Conservation (phyloP, 2,329 filamentous ascomycete species). For the Coniochaeta sp. region DNA sequence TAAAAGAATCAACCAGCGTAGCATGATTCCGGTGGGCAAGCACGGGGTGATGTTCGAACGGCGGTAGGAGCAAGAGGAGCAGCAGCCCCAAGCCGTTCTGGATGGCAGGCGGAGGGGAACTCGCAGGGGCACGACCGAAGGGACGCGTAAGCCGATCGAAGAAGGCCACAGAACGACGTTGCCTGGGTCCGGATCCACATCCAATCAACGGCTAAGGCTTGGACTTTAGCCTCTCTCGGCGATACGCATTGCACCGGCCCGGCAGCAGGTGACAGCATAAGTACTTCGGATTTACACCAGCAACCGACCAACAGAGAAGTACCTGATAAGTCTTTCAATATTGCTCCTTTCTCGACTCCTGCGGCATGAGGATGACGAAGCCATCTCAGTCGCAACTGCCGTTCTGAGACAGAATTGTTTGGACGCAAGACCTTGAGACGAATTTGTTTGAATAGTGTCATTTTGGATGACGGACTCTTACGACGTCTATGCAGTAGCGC, state of each 20-base stretch:
- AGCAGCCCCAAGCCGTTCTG: no score
- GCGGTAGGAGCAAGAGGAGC: no score
- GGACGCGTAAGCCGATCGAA: neutral
- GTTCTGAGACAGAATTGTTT: slow-evolving; percentile 8
- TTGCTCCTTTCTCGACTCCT: slow-evolving; percentile 5
- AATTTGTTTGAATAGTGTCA: neutral
- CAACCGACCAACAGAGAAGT: neutral
- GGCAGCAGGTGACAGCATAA: neutral
- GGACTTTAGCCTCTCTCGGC: neutral
- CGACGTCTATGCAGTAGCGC: neutral
- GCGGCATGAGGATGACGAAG: slow-evolving; percentile 21
- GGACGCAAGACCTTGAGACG: neutral
- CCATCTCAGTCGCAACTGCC: slow-evolving; percentile 10
- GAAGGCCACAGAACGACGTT: neutral
- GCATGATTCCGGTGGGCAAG: no score
- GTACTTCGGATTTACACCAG: slow-evolving; percentile 3
- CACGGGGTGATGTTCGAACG: no score
- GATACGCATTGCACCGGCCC: slow-evolving; percentile 1
- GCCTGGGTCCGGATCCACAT: neutral
- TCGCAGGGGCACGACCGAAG: no score
- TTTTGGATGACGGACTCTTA: neutral
- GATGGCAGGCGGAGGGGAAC: no score
- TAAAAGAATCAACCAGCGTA: no score
- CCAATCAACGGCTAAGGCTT: neutral
- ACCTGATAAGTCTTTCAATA: neutral